Base-by-base conservation (phyloP, 2,329 filamentous ascomycete species). In the Elsinoe ampelina region DNA sequence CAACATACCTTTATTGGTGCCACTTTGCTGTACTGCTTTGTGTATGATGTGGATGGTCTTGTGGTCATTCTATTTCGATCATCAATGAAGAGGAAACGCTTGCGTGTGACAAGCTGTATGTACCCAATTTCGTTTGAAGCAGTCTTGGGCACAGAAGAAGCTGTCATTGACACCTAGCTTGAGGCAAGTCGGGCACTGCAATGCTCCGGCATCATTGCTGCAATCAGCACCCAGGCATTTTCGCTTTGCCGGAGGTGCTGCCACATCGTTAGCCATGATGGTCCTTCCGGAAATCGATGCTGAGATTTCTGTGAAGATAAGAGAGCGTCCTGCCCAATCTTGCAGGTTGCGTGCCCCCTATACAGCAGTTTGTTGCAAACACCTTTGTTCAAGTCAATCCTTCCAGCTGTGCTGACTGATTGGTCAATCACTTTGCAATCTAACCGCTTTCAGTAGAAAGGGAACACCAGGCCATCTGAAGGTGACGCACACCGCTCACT, bases 51-150 rank as follows among this genome's bases (percentile, higher is more conserved):
- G 57, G 8, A 55, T 5, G 12, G 35, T 19, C 32, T 55, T 58
- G 20, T 58, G 57, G 30, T 48, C 13, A 35, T 39, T 55, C 57
- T 58, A 12, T 12, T 8, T 30, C 4, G 26, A 30, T 30, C 22
- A 30, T 30, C 26, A 30, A 30, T 8, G 3, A 7, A 54, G n/a
- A 57, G 45, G 15, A 30, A 58, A 62, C 51, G 63, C 61, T 55
- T 22, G 39, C 42, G 48, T 35, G 39, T 50, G 20, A 38, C 43
- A 13, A 69, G 68, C 64, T 30, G 26, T 30, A 65, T 30, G 26
- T 83, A 97, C 93, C 93, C 93, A 98, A 77, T 90, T 98, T 72
- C 84, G 85, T 80, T 96, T 97, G 76, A 98, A 98, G 78, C 93
- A 98, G 65, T 97, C 93, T 72, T 98, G 93, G 26, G 90, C 90